Evolutionary conservation across 1,284 basidiomycete species (phyloP).

Genomic region (Cystobasidium slooffiae): DNA sequence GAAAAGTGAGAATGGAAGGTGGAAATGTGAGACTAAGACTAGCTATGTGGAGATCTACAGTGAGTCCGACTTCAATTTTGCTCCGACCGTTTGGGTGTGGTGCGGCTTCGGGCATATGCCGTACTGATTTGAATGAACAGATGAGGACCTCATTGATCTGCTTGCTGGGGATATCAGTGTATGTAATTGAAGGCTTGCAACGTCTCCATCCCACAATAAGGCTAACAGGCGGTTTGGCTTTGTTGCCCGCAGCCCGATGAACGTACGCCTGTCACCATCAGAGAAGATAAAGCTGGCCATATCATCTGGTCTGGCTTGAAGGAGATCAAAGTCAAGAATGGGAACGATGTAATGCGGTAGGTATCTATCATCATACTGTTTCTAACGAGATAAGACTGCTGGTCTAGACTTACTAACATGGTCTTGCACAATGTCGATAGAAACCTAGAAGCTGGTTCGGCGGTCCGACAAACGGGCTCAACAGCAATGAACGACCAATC

Average conservation of each 20-base stretch:
- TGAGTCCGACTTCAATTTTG: conserved; percentile 64
- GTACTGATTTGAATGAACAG: background rate
- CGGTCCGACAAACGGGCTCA: conserved; percentile 90
- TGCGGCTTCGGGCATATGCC: background rate
- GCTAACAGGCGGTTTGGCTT: too few species aligned
- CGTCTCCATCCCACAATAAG: too few species aligned
- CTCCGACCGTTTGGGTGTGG: background rate
- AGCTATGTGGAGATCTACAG: conserved; percentile 98
- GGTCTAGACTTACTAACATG: too few species aligned
- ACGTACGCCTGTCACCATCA: conserved; percentile 85
- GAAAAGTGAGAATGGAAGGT: conserved; percentile 72
- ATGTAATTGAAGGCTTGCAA: too few species aligned
- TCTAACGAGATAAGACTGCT: too few species aligned
- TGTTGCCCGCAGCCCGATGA: conserved; percentile 60
- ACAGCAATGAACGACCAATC: conserved; percentile 99
- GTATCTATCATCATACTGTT: background rate
- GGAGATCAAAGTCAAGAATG: conserved; percentile 81
- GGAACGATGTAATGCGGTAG: conserved; percentile 86
- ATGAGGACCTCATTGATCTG: conserved; percentile 80
- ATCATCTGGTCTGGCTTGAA: conserved; percentile 96
- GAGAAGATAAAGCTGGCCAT: conserved; percentile 93
- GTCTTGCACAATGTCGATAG: conserved; percentile 57
- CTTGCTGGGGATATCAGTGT: conserved; percentile 71
- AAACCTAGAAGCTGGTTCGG: conserved; percentile 80
- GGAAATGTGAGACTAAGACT: conserved; percentile 68